Evolutionary conservation across 306 rosid species (phyloP), one percentile per base, ranked within the genome.

Genomic region (Castanea mollissima): DNA sequence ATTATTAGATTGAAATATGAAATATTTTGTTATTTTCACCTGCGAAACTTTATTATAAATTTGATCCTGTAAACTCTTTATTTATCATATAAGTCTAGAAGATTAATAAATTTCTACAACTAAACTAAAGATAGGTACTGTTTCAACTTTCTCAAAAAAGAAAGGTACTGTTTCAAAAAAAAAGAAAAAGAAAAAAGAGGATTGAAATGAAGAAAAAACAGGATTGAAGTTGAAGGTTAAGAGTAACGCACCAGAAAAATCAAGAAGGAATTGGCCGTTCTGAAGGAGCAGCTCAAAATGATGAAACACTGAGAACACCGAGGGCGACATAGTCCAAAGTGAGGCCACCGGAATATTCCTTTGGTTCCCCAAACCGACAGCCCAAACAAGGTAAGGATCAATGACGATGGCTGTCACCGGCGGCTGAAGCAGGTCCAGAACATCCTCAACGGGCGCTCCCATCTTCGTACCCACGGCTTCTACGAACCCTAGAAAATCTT

Each of bases 401-500:
- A 83, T 86, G 15, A 88, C 19, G 38, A 88, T 63, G 20, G 79
- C 65, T 7, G 82, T 65, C 23, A 75, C 86, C 32, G 80, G 81
- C 6, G 79, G 83, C 29, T 86, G 69, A 19, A 88, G 82, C 51
- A 51, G 79, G 18, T 83, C 81, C 10, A 90, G 82, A 10, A 90
- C 83, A 27, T 19, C 69, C 75, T 84, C 88, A 71, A 90, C 84
- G 32, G 88, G 88, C 41, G 83, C 76, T 82, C 81, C 84, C 87
- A 87, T 79, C 77, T 85, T 85, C 1, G 92, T 79, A 71, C 74
- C 70, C 52, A 90, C 87, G 32, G 91, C 90, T 79, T 87, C 87
- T 5, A 49, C 35, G 79, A 90, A 90, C 16, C 84, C 88, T 0
- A 62, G 76, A n/a, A 87, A 79, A 76, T 89, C 84, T 35, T 79